Evolutionary conservation across 129 eudicot genomes (phyloP).

Genomic region (Chrysanthemum lavandulifolium): DNA sequence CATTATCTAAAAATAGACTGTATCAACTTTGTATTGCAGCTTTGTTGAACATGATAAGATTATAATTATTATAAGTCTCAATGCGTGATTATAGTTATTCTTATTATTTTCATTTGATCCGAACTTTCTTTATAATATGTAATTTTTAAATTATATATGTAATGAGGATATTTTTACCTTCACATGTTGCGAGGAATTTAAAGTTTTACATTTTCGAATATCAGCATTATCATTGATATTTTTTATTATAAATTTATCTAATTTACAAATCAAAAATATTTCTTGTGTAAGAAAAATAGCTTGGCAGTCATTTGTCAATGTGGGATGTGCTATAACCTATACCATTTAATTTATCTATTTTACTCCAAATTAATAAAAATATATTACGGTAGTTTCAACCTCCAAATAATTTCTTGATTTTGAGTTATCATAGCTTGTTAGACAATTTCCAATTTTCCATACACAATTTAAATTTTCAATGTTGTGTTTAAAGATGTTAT

Average conservation of each 20-base stretch:
- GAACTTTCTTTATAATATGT: too few relatives aligned
- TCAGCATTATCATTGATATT: neutral
- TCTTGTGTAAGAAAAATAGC: conserved; percentile 1
- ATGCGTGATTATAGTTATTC: too few relatives aligned
- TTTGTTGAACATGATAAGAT: too few relatives aligned
- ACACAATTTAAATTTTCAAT: too few relatives aligned
- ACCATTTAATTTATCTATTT: conserved; percentile 18
- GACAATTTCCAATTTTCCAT: neutral
- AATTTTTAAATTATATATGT: too few relatives aligned
- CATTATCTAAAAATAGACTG: too few relatives aligned
- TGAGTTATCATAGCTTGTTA: conserved; percentile 12
- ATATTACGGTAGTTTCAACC: conserved; percentile 33
- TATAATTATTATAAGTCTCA: too few relatives aligned
- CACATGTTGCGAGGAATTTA: neutral
- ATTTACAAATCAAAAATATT: conserved; percentile 10
- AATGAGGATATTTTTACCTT: neutral
- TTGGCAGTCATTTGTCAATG: neutral
- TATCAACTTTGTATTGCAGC: too few relatives aligned
- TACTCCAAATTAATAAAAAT: conserved; percentile 2
- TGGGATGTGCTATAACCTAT: conserved; percentile 6
- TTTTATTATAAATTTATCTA: neutral
- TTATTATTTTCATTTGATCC: too few relatives aligned
- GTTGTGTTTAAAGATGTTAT: too few relatives aligned
- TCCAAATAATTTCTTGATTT: conserved; percentile 12
- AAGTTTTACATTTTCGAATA: too few relatives aligned